These are phyloP conservation scores for Dittrichia graveolens DNA, from an alignment of 129 eudicot species.

Conservation along the genomic window DNA sequence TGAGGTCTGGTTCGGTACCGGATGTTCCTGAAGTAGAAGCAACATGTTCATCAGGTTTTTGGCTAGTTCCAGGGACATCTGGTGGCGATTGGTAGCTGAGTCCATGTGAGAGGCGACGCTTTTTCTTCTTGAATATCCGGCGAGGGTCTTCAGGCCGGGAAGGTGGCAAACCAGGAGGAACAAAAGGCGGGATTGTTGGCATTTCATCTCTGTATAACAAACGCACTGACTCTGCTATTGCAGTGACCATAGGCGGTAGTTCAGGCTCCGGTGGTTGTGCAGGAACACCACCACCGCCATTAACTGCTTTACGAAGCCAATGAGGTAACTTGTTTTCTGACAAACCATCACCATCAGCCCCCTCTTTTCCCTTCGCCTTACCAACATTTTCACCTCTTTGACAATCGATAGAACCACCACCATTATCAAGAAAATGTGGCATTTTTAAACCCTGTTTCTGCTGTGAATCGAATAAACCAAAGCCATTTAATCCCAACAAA, in stretches of 20 bases:
- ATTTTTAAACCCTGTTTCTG: conserved; percentile 30
- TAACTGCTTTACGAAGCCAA: conserved; percentile 93
- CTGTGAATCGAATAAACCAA: conserved; percentile 29
- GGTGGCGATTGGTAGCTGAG: conserved; percentile 16
- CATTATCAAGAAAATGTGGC: conserved; percentile 39
- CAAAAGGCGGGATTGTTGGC: conserved; percentile 77
- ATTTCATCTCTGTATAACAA: conserved; percentile 58
- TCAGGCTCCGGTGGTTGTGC: conserved; percentile 43
- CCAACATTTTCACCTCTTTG: conserved; percentile 21
- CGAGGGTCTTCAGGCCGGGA: conserved; percentile 75
- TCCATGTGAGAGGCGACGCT: conserved; percentile 26
- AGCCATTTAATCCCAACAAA: conserved; percentile 39
- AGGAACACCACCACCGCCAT: conserved; percentile 31
- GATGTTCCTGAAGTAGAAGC: conserved; percentile 45
- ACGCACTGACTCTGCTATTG: conserved; percentile 85
- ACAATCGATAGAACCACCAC: background rate
- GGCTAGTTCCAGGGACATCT: conserved; percentile 44
- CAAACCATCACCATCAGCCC: conserved; percentile 33
- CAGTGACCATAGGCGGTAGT: conserved; percentile 75
- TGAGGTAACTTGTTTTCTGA: conserved; percentile 68
- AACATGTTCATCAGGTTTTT: conserved; percentile 32
- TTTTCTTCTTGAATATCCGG: conserved; percentile 53
- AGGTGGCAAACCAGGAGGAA: conserved; percentile 68
- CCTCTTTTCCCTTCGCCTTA: conserved; percentile 46
- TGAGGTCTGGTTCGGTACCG: conserved; percentile 45